A percentile compares a stretch with the other conserved stretches of the same genome.
These are phyloP conservation scores for Pseudohyphozyma bogoriensis DNA, from an alignment of 768 basidiomycete genomes.

Conservation along the genomic window DNA sequence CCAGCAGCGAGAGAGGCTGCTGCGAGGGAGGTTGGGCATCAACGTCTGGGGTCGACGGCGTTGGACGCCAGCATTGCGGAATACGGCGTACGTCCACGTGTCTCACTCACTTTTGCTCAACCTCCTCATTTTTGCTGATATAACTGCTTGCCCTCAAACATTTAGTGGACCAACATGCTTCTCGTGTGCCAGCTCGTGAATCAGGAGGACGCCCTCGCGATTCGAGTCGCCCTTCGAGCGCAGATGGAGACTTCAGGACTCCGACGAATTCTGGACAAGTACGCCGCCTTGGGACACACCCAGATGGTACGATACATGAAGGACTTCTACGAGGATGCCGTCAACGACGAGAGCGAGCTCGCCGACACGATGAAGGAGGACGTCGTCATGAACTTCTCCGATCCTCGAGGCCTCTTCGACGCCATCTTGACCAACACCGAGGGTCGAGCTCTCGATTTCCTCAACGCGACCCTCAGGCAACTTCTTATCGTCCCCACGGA, in stretches of 20 bases:
- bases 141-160: neutral
- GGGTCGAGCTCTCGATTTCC: slow-evolving; percentile 68
- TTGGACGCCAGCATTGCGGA: slow-evolving; percentile 64
- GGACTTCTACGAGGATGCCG: slow-evolving; percentile 61
- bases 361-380: slow-evolving; percentile 42
- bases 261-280: slow-evolving; percentile 57
- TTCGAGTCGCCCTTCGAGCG: slow-evolving; percentile 73
- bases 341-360: slow-evolving; percentile 61
- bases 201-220: slow-evolving; percentile 62
- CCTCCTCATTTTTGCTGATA: no score
- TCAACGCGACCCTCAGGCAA: slow-evolving; percentile 90
- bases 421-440: slow-evolving; percentile 67
- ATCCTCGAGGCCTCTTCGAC: slow-evolving; percentile 77
- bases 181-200: slow-evolving; percentile 61
- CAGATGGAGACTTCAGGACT: slow-evolving; percentile 86
- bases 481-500: slow-evolving; percentile 82
- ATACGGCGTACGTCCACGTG: slow-evolving; percentile 59
- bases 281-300: slow-evolving; percentile 57
- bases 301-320: slow-evolving; percentile 65
- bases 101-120: neutral
- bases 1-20: slow-evolving; percentile 18
- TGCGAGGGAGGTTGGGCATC: slow-evolving; percentile 5
- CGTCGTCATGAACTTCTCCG: slow-evolving; percentile 62
- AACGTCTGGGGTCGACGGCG: no score
- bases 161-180: slow-evolving; percentile 47